Base-by-base conservation (phyloP, 2,329 filamentous ascomycete species). In the Apiospora rasikravindrae region DNA sequence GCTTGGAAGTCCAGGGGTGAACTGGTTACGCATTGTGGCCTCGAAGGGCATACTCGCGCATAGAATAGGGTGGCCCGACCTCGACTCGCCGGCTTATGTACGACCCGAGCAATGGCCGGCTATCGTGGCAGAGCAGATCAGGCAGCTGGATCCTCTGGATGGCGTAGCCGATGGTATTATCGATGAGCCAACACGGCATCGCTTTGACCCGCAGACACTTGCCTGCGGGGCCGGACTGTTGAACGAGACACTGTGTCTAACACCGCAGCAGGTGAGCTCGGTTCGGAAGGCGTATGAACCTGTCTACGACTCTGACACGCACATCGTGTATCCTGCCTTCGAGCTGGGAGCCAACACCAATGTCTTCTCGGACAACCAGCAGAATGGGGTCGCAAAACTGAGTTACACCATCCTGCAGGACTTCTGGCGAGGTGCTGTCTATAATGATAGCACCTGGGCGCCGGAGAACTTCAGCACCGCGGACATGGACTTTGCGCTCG, bases 11-110 rank as follows among this genome's bases (percentile, higher is more conserved):
- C 80, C 81, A 45, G 86, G 84, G 8, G 16, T 78, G 33, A 66
- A 77, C 70, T 78, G 72, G 75, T 49, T 74, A 14, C 74, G 69
- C 57, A 73, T 76, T 70, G 71, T 76, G 33, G 74, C 74, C 5
- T 86, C 83, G 82, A 85, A 84, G 83, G 85, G 82, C 74, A 75
- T 87, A 81, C 61, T 77, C n/a, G 76, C 77, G 4, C 75, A 74
- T 16, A 83, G 83, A 22, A 74, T 83, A n/a, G 82, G 82, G 69
- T 78, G 84, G 19, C 83, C 80, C 2, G 76, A 83, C 16, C 83
- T 83, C 76, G 84, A 86, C 70, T 78, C 84, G 4, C 82, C 84
- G 0, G 71, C 69, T 5, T 79, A 77, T 19, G 81, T 82, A 11
- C 80, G 82, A 1, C 77, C 82, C 7, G 79, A 83, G 72, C 82